phyloP scores from a whole-genome alignment of 139 green algal genomes.

The Bryopsis sp. region DNA sequence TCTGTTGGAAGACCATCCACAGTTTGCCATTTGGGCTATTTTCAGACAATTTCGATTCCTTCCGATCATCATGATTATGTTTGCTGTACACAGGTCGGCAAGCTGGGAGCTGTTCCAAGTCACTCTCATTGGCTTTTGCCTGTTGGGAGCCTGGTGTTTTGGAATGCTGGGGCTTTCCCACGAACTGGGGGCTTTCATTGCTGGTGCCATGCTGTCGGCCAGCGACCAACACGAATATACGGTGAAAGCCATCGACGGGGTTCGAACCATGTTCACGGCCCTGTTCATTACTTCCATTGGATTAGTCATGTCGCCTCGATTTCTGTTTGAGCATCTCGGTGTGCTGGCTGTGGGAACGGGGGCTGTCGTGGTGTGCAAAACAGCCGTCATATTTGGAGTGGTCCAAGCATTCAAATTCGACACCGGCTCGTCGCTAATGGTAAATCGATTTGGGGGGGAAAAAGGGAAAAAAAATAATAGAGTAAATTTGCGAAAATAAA shows the following conservation, averaged over 20 bases:
- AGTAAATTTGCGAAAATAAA: too few species aligned
- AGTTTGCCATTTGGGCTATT: too few species aligned
- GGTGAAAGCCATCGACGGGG: conserved; percentile 35
- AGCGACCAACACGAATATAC: background rate
- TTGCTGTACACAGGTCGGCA: conserved; percentile 18
- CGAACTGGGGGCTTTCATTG: conserved; percentile 89
- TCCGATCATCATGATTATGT: background rate
- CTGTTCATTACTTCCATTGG: conserved; percentile 92
- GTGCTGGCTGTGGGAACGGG: conserved; percentile 55
- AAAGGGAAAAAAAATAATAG: background rate
- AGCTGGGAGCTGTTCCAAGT: conserved; percentile 76
- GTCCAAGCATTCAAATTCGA: conserved; percentile 65
- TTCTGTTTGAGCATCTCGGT: conserved; percentile 74
- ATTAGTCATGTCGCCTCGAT: conserved; percentile 77
- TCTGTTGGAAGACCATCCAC: too few species aligned
- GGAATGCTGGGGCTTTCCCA: conserved; percentile 57
- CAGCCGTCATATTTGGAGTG: conserved; percentile 61
- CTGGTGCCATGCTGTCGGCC: conserved; percentile 59
- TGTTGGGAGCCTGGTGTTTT: conserved; percentile 48
- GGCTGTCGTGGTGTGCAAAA: conserved; percentile 73
- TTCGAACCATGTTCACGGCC: conserved; percentile 69
- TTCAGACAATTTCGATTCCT: too few species aligned
- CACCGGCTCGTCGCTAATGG: background rate
- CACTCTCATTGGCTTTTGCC: conserved; percentile 65
- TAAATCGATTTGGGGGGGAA: background rate